Conservation (phyloP, 257 asterid genomes). For the Eustoma russellianum region DNA sequence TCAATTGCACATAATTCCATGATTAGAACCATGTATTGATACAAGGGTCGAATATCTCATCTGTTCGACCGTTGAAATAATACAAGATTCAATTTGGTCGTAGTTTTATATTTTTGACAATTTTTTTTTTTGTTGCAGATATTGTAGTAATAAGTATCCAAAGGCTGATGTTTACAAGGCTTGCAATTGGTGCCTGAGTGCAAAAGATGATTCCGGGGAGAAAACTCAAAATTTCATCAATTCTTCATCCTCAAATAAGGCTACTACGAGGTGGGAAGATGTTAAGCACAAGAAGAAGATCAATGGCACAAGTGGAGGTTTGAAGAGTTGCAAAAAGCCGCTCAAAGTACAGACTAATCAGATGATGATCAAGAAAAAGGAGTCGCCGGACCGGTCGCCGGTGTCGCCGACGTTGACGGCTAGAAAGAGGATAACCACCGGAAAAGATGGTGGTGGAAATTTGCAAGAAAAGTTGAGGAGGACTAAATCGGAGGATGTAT, state of each 20-base stretch:
- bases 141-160: constrained; percentile 68
- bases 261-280: constrained; percentile 10
- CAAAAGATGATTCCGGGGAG: constrained; percentile 15
- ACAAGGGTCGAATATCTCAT: too few species aligned
- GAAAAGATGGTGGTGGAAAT: not conserved
- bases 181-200: constrained; percentile 70
- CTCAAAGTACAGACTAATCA: constrained; percentile 14
- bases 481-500: constrained; percentile 38
- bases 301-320: constrained; percentile 5
- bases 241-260: constrained; percentile 26
- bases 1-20: too few species aligned
- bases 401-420: constrained; percentile 10
- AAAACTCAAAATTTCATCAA: constrained; percentile 17
- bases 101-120: not conserved
- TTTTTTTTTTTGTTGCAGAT: constrained; percentile 32
- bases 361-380: constrained; percentile 27
- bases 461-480: constrained; percentile 30
- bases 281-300: constrained; percentile 24
- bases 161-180: constrained; percentile 30
- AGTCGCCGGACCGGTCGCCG: constrained; percentile 25
- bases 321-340: constrained; percentile 7
- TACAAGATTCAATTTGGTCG: too few species aligned
- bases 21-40: not conserved
- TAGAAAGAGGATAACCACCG: constrained; percentile 22
- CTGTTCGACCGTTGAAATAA: too few species aligned